Evolutionary conservation across 2,329 filamentous ascomycete species (phyloP).

Genomic region (Ophiosphaerella narmari): DNA sequence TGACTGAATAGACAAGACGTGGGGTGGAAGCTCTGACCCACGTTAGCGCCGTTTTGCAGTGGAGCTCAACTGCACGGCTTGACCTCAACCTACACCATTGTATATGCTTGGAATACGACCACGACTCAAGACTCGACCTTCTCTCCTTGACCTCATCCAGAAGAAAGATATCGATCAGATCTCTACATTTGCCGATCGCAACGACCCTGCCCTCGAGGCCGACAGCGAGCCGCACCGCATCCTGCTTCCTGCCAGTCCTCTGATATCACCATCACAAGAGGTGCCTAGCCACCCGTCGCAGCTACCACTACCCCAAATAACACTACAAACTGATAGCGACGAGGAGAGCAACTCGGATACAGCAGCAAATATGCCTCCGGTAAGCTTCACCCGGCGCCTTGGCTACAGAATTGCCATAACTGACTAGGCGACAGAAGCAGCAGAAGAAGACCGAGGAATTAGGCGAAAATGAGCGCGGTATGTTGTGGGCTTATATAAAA

Average conservation of each 20-base stretch:
- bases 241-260: slow-evolving; percentile 44
- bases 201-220: slow-evolving; percentile 24
- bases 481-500: too few species aligned
- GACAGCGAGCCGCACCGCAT: slow-evolving; percentile 35
- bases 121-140: slow-evolving; percentile 63
- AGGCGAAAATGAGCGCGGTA: slow-evolving; percentile 59
- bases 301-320: slow-evolving; percentile 29
- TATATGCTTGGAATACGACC: slow-evolving; percentile 64
- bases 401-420: slow-evolving; percentile 19
- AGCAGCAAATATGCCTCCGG: slow-evolving; percentile 44
- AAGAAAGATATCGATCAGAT: slow-evolving; percentile 55
- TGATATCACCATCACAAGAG: slow-evolving; percentile 35
- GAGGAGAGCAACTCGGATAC: slow-evolving; percentile 11
- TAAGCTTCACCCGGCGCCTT: slow-evolving; percentile 27
- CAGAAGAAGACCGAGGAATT: slow-evolving; percentile 43
- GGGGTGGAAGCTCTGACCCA: slow-evolving; percentile 10
- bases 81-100: slow-evolving; percentile 26
- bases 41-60: too few species aligned
- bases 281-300: slow-evolving; percentile 16
- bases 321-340: slow-evolving; percentile 22
- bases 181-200: slow-evolving; percentile 41
- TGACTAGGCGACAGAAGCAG: slow-evolving; percentile 38
- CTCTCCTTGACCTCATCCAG: slow-evolving; percentile 65
- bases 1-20: slow-evolving; percentile 9
- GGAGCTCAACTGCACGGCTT: slow-evolving; percentile 16